These are phyloP conservation scores for Stevia rebaudiana DNA, from an alignment of 140 eudicot species.

Conservation along the genomic window DNA sequence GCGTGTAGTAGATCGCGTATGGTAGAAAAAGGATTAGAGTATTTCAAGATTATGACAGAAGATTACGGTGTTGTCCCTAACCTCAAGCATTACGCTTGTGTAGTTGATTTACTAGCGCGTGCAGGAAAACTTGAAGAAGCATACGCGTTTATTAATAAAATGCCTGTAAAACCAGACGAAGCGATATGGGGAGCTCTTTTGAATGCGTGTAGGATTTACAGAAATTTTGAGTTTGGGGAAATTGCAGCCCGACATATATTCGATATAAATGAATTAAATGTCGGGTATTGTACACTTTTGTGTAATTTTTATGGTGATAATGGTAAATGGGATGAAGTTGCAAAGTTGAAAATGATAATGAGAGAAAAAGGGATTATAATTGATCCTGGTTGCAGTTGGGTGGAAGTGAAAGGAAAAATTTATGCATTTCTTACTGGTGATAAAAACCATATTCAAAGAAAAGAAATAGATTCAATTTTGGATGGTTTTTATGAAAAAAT, in stretches of 20 bases:
- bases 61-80: constrained; percentile 43
- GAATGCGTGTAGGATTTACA: constrained; percentile 69
- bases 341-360: constrained; percentile 52
- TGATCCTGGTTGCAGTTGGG: constrained; percentile 96
- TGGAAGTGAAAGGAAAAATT: constrained; percentile 82
- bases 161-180: constrained; percentile 62
- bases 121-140: constrained; percentile 71
- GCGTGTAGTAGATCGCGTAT: constrained; percentile 79
- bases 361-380: constrained; percentile 58
- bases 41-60: constrained; percentile 44
- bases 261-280: constrained; percentile 32
- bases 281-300: constrained; percentile 62
- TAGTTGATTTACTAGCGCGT: constrained; percentile 91
- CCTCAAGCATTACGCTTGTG: constrained; percentile 78
- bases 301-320: constrained; percentile 63
- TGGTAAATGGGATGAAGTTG: constrained; percentile 75
- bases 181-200: constrained; percentile 93
- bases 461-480: constrained; percentile 51
- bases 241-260: constrained; percentile 46
- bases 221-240: constrained; percentile 60
- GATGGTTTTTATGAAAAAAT: constrained; percentile 65
- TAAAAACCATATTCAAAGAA: constrained; percentile 52
- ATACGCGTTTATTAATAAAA: constrained; percentile 34
- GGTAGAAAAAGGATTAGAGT: constrained; percentile 64
- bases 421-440: constrained; percentile 87